Percentiles rank a stretch among this genome's conserved stretches.
These are phyloP conservation scores for Strombidium stylifer DNA, from an alignment of 73 alveolate species.

Conservation along the genomic window DNA sequence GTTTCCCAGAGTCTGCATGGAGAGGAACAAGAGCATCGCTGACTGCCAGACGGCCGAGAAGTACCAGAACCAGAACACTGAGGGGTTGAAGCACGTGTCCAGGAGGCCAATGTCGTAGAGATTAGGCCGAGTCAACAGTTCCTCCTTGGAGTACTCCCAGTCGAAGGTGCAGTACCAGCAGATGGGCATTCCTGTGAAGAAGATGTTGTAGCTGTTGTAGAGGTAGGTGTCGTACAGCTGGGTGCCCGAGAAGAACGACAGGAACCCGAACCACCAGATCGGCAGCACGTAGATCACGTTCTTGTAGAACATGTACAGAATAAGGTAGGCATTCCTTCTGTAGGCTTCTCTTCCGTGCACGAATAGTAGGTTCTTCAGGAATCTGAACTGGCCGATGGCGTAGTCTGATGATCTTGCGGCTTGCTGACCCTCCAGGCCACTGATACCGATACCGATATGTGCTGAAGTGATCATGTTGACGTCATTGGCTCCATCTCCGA, in stretches of 20 bases:
- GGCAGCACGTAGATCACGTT: slow-evolving; percentile 89
- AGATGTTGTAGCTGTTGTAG: slow-evolving; percentile 85
- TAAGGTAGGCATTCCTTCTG: slow-evolving; percentile 85
- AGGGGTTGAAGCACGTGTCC: slow-evolving; percentile 63
- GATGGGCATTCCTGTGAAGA: slow-evolving; percentile 84
- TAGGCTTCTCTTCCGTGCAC: slow-evolving; percentile 94
- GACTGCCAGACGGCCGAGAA: slow-evolving; percentile 80
- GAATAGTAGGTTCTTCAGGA: slow-evolving; percentile 64
- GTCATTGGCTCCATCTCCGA: slow-evolving; percentile 98
- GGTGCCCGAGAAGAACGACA: slow-evolving; percentile 78
- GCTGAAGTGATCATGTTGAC: slow-evolving; percentile 97
- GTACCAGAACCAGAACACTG: slow-evolving; percentile 81
- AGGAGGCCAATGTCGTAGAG: slow-evolving; percentile 70
- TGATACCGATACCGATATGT: slow-evolving; percentile 91
- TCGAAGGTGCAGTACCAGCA: slow-evolving; percentile 90
- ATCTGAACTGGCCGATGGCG: slow-evolving; percentile 80
- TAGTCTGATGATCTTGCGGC: slow-evolving; percentile 93
- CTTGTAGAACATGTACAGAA: slow-evolving; percentile 88
- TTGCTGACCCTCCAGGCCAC: slow-evolving; percentile 95
- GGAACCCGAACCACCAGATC: slow-evolving; percentile 74
- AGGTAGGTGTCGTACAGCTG: slow-evolving; percentile 78
- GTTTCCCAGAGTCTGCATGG: slow-evolving; percentile 55
- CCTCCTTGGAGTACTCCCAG: slow-evolving; percentile 67
- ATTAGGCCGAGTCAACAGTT: slow-evolving; percentile 49
- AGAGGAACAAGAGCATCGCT: slow-evolving; percentile 49